Evolutionary conservation across 345 rosid species (phyloP), one percentile per base, ranked within the genome.

Genomic region (Arabis alpina): DNA sequence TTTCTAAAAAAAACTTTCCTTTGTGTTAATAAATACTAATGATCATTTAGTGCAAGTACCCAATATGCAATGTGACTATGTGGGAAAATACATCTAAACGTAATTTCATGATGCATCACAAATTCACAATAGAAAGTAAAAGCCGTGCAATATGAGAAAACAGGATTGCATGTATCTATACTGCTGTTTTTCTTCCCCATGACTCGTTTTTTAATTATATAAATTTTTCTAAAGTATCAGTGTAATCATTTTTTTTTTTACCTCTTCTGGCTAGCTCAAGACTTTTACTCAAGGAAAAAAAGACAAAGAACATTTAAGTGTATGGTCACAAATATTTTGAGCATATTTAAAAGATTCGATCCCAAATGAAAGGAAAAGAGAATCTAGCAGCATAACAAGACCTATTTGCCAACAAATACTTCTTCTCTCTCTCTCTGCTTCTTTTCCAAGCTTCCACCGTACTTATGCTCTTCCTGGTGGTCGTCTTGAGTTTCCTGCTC

Each of bases 331-430:
- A 54, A 50, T 62, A 41, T 69, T 54, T 70, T 76, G 66, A 69
- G 71, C 75, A 69, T 69, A 55, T 39, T 23, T 61, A 28, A 54
- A 8, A 63, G 70, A 75, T 69, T 68, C 70, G 70, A 75, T 69
- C 74, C 74, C 60, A 69, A 68, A 40, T 56, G 74, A 68, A 75
- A 63, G 66, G 66, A 76, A 75, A 63, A 69, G 71, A 76, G 79
- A 76, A 76, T 69, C 66, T 56, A 69, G 66, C 50, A 76, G 44
- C 68, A 68, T 53, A 59, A 74, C 75, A 75, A 54, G 72, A 51
- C 78, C 78, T 45, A 66, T 52, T 40, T 66, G 60, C 72, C 61
- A 66, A 66, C 53, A 66, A 40, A 73, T 55, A 49, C 44, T 49
- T 55, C 48, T 54, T 51, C 61, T 63, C 65, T 49, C 65, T 49